Evolutionary conservation across 768 basidiomycete genomes (phyloP), one percentile per base, ranked within the genome.

Genomic region (Pisolithus albus): DNA sequence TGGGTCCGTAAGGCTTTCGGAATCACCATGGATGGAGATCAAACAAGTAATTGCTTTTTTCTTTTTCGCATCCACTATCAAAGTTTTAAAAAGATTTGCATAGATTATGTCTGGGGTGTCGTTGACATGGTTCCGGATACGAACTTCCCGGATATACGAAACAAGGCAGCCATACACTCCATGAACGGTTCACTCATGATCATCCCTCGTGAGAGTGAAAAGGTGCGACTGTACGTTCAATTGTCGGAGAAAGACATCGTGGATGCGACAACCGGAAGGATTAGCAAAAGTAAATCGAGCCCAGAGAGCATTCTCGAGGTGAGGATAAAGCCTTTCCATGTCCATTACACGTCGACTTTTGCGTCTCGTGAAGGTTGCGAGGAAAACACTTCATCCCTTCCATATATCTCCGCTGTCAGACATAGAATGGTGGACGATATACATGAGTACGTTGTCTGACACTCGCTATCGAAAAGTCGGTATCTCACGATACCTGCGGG

Each of bases 81-180:
- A 13, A 34, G 11, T 34, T 15, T 23, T 13, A 15, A 15, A 4
- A 15, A 15, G 11, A 13, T 13, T 34, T 5, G 11, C 34, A 7
- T 40, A 74, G 72, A 74, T 44, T 70, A 61, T 38, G 62, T 73
- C 32, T 75, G 74, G 74, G 74, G 75, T 10, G 74, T 75, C 7
- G 51, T 75, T 36, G 75, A 81, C 61, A 68, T 73, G 32, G 54
- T 74, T 7, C 76, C 78, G 3, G 67, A 68, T 0, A 77, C 79
- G 1, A 65, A 81, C 62, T 79, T 82, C 55, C 80, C 80, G 0
- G 80, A 82, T 59, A 70, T 75, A 46, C 71, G 80, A 24, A 75
- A 73, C 42, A 69, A 71, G 46, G 66, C 68, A 34, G 72, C 74
- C 8, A 70, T 82, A 21, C 78, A 81, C 61, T 79, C 80, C 5